Base-by-base conservation (phyloP, 768 basidiomycete genomes). In the Amanita rubescens region DNA sequence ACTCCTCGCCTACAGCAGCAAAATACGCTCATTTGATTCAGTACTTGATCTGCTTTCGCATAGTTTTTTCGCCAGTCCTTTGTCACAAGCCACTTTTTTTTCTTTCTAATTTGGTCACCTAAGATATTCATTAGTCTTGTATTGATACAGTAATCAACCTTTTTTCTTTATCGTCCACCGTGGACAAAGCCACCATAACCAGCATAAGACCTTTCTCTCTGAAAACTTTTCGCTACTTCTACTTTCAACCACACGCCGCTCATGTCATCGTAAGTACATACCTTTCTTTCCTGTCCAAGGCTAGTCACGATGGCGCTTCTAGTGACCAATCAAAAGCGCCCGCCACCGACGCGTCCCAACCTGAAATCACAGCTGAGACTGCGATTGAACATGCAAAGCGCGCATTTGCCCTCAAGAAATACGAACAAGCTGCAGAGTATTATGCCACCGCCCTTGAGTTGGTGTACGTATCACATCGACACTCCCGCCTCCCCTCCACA, bases 401-500 rank as follows among this genome's bases (percentile, higher is more conserved):
- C 73, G 90, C 90, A 1, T 90, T 90, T 68, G 90, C 92, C 25
- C 80, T 94, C 63, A 80, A 77, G 65, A 89, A 90, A 67, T 94
- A 83, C 60, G 88, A 93, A 60, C 83, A 90, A 62, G 86, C 93
- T 1, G 82, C 90, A 12, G 88, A 92, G 32, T 74, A 84, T 63
- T 94, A 93, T 68, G 86, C 88, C 35, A 82, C 78, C 34, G 91
- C 91, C 4, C 80, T 95, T 43, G 92, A 95, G 66, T 66, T 87
- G 54, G 73, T 84, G 92, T 92, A 69, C 65, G 90, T 82, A 72
- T 33, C 35, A 6, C 51, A 22, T 41, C 33, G 33, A 53, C 39
- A 22, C 39, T 22, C 24, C 49, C 49, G 43, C 58, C 25, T 25
- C 39, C 38, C 20, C 17, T 5, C 11, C 34, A 19, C 1, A n/a